Evolutionary conservation across 1,139 yeast genomes (phyloP).

Genomic region (Yamadazyma triangularis): DNA sequence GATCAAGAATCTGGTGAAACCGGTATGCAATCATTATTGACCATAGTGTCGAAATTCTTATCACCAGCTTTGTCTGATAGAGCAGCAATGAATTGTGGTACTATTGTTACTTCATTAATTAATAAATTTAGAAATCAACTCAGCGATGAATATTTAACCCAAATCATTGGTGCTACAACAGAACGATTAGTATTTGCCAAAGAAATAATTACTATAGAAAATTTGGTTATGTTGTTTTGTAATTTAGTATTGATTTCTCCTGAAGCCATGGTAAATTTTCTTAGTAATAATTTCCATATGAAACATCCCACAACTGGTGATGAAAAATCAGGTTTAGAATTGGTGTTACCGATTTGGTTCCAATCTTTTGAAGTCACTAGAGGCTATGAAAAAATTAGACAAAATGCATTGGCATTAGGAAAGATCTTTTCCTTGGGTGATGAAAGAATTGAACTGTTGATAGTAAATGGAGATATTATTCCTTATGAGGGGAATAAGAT

Average conservation of each 20-base stretch:
- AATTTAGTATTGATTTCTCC: conserved; percentile 62
- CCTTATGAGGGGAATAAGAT: conserved; percentile 61
- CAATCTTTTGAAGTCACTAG: conserved; percentile 74
- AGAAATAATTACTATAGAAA: conserved; percentile 71
- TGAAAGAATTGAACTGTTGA: conserved; percentile 42
- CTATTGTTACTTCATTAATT: conserved; percentile 61
- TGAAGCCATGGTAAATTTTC: conserved; percentile 54
- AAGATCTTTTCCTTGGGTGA: conserved; percentile 60
- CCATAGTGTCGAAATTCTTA: conserved; percentile 64
- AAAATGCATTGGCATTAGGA: conserved; percentile 63
- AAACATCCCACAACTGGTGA: conserved; percentile 20
- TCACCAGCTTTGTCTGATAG: conserved; percentile 71
- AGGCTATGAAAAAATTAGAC: conserved; percentile 71
- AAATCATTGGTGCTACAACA: conserved; percentile 70
- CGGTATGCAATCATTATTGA: conserved; percentile 54
- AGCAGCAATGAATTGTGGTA: conserved; percentile 74
- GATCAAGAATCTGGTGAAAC: conserved; percentile 35
- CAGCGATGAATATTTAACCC: conserved; percentile 46
- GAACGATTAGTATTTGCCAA: conserved; percentile 59
- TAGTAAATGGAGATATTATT: conserved; percentile 75
- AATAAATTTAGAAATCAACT: conserved; percentile 53
- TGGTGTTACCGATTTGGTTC: conserved; percentile 65
- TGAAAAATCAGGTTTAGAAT: conserved; percentile 19
- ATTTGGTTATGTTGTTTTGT: conserved; percentile 72
- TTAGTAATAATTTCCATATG: conserved; percentile 38